Conservation (phyloP, 345 rosid species). For the Aethionema arabicum region DNA sequence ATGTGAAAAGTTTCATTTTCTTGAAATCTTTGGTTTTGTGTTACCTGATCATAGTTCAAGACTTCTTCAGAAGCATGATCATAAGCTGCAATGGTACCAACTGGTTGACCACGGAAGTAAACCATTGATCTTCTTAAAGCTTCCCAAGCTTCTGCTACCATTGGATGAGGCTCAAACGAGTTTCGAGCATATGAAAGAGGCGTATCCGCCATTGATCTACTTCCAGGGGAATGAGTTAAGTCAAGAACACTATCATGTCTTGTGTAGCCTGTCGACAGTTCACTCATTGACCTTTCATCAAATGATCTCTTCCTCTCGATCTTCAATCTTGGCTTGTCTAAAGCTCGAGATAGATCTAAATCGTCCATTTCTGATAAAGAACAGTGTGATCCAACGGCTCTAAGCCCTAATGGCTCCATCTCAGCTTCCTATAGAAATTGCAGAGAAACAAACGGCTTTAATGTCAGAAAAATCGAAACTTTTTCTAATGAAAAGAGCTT, state of each 20-base stretch:
- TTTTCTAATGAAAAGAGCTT: constrained; percentile 4
- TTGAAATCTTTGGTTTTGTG: background rate
- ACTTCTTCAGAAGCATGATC: constrained; percentile 90
- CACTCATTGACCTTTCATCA: constrained; percentile 92
- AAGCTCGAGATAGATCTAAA: constrained; percentile 72
- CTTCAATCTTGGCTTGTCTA: constrained; percentile 82
- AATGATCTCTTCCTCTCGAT: constrained; percentile 92
- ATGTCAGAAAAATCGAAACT: background rate
- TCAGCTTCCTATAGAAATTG: constrained; percentile 45
- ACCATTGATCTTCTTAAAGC: constrained; percentile 67
- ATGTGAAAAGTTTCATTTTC: no score
- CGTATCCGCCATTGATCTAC: constrained; percentile 75
- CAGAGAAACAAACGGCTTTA: constrained; percentile 37
- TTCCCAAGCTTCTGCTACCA: constrained; percentile 82
- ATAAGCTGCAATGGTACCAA: constrained; percentile 77
- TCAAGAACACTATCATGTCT: constrained; percentile 42
- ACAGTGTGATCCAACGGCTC: constrained; percentile 64
- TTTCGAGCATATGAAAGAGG: constrained; percentile 78
- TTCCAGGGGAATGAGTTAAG: constrained; percentile 58
- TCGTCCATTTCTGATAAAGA: constrained; percentile 75
- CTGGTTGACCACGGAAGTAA: constrained; percentile 64
- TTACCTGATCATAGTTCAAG: constrained; percentile 89
- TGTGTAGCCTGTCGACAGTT: constrained; percentile 67
- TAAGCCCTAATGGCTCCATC: constrained; percentile 52
- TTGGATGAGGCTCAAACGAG: constrained; percentile 76